Conservation (phyloP, 208 protist species). For the Phytomonas francai region DNA sequence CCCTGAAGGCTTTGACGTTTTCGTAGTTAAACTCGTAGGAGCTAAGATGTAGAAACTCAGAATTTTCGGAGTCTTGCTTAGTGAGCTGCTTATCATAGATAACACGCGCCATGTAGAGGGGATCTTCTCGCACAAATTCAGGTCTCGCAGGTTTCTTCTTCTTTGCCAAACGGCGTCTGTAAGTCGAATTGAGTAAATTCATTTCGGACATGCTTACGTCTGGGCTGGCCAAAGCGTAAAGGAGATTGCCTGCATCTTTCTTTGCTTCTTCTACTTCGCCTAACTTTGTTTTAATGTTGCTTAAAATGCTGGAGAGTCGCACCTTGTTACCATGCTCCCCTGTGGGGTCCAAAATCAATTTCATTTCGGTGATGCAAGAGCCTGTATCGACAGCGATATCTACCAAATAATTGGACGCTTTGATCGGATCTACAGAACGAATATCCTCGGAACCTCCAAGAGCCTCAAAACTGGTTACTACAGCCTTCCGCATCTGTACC, state of each 20-base stretch:
- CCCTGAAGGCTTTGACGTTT: slow-evolving; percentile 6
- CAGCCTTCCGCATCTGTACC: slow-evolving; percentile 22
- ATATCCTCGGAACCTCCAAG: slow-evolving; percentile 25
- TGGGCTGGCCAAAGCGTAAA: background rate
- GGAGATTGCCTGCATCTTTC: background rate
- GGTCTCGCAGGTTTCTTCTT: background rate
- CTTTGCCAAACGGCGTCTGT: background rate
- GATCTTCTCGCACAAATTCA: background rate
- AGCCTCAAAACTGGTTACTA: slow-evolving; percentile 20
- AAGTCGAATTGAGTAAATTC: background rate
- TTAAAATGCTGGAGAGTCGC: slow-evolving; percentile 7
- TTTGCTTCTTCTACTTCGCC: background rate
- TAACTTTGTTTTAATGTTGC: slow-evolving; percentile 10
- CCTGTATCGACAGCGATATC: slow-evolving; percentile 14
- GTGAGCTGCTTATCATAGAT: background rate
- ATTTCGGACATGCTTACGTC: background rate
- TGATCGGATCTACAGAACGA: slow-evolving; percentile 9
- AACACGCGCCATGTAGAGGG: background rate
- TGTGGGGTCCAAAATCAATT: slow-evolving; percentile 12
- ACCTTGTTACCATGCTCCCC: slow-evolving; percentile 4
- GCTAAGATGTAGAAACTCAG: background rate
- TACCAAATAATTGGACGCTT: slow-evolving; percentile 10
- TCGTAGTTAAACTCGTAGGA: background rate
- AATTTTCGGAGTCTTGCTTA: background rate
- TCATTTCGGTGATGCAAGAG: slow-evolving; percentile 8